A percentile compares a stretch with the other conserved stretches of the same genome.
phyloP scores from a whole-genome alignment of 2,329 filamentous ascomycete genomes.

The Ciborinia camelliae region DNA sequence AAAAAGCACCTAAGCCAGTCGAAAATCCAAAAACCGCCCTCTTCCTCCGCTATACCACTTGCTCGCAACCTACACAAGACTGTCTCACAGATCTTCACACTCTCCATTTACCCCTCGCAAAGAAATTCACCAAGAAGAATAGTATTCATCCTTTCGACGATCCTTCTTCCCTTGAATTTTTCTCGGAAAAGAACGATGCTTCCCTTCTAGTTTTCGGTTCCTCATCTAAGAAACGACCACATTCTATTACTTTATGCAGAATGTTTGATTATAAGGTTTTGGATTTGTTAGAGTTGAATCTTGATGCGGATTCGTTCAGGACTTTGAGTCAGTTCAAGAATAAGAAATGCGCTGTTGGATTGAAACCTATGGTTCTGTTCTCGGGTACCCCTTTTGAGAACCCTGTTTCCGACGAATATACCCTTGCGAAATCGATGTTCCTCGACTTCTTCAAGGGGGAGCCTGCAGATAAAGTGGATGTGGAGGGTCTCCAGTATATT shows the following conservation, averaged over 20 bases:
- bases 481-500: slow-evolving; percentile 90
- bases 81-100: slow-evolving; percentile 81
- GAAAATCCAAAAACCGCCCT: slow-evolving; percentile 91
- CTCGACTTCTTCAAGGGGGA: slow-evolving; percentile 89
- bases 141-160: slow-evolving; percentile 93
- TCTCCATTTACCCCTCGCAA: slow-evolving; percentile 77
- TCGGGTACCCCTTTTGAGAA: slow-evolving; percentile 84
- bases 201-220: slow-evolving; percentile 79
- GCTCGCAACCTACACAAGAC: slow-evolving; percentile 77
- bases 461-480: slow-evolving; percentile 75
- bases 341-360: slow-evolving; percentile 70
- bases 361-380: slow-evolving; percentile 90
- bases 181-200: slow-evolving; percentile 93
- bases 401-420: slow-evolving; percentile 74
- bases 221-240: slow-evolving; percentile 92
- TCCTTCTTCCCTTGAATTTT: slow-evolving; percentile 83
- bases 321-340: slow-evolving; percentile 72
- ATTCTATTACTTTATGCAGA: slow-evolving; percentile 78
- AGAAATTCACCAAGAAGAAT: slow-evolving; percentile 98
- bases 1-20: slow-evolving; percentile 80
- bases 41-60: slow-evolving; percentile 83
- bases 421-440: slow-evolving; percentile 80
- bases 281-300: slow-evolving; percentile 89
- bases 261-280: slow-evolving; percentile 84
- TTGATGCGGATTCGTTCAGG: slow-evolving; percentile 71